phyloP scores from a whole-genome alignment of 1,284 basidiomycete genomes.

The Moesziomyces globuligerus region DNA sequence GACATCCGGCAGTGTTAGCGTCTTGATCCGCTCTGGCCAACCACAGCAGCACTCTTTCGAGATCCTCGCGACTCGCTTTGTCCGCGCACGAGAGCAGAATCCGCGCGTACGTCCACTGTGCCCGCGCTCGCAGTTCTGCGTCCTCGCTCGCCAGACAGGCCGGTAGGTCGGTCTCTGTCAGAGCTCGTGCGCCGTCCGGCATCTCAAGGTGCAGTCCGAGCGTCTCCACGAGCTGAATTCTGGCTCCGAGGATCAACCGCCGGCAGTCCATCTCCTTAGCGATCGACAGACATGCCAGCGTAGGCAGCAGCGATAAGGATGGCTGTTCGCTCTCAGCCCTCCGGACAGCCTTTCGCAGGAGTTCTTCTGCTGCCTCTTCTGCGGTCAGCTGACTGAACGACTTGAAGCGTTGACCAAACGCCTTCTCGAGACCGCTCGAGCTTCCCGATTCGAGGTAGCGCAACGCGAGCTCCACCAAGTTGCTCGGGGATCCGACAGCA shows the following conservation, averaged over 20 bases:
- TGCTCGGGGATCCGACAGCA: slow-evolving; percentile 29
- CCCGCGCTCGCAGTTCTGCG: slow-evolving; percentile 24
- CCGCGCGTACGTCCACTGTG: slow-evolving; percentile 41
- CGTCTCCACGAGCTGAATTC: slow-evolving; percentile 32
- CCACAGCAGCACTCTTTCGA: slow-evolving; percentile 23
- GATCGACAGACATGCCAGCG: slow-evolving; percentile 28
- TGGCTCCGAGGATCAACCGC: slow-evolving; percentile 20
- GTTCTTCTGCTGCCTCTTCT: slow-evolving; percentile 22
- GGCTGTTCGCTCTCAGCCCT: slow-evolving; percentile 19
- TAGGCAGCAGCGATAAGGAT: slow-evolving; percentile 26
- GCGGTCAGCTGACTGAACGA: slow-evolving; percentile 21
- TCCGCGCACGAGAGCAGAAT: slow-evolving; percentile 30
- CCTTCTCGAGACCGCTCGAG: slow-evolving; percentile 10
- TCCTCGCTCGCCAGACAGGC: slow-evolving; percentile 28
- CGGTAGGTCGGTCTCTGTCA: slow-evolving; percentile 29
- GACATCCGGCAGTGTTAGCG: slow-evolving; percentile 23
- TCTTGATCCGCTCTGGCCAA: slow-evolving; percentile 31
- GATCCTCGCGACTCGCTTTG: slow-evolving; percentile 11
- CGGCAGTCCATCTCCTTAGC: slow-evolving; percentile 38
- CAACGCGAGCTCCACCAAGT: slow-evolving; percentile 30
- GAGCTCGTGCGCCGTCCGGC: slow-evolving; percentile 27
- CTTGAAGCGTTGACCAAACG: slow-evolving; percentile 17
- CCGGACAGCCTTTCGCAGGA: slow-evolving; percentile 24
- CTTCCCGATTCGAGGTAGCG: slow-evolving; percentile 27
- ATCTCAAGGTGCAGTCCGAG: slow-evolving; percentile 32